Conservation (phyloP, 768 basidiomycete species). For the Tulasnella sp. region DNA sequence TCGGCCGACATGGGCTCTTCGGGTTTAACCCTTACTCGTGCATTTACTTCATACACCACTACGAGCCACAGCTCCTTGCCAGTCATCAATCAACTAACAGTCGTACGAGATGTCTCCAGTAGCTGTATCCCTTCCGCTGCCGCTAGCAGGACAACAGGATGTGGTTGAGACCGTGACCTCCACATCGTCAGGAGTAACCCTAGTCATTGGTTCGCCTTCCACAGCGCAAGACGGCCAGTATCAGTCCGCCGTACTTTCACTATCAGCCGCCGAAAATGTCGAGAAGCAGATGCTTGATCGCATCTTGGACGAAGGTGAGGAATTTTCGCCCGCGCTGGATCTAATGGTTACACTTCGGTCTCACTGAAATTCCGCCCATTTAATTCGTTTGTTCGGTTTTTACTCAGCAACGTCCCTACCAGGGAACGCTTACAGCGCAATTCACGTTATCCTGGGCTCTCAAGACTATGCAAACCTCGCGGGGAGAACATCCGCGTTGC, state of each 20-base stretch:
- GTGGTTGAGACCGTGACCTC: neutral
- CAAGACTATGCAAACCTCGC: conserved; percentile 50
- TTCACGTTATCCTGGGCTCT: conserved; percentile 55
- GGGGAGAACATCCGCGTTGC: conserved; percentile 43
- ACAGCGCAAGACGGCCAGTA: conserved; percentile 75
- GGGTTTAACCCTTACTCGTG: no score
- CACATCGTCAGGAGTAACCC: conserved; percentile 16
- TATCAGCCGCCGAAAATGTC: conserved; percentile 41
- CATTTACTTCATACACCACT: neutral
- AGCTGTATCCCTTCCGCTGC: neutral
- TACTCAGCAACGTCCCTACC: conserved; percentile 46
- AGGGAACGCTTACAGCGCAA: conserved; percentile 47
- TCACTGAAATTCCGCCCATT: no score
- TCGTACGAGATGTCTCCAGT: conserved; percentile 4
- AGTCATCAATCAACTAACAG: neutral
- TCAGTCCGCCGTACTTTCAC: conserved; percentile 52
- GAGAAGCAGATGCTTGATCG: conserved; percentile 79
- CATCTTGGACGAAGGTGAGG: conserved; percentile 66
- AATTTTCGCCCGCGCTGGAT: no score
- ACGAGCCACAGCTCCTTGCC: neutral
- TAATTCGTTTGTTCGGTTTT: neutral
- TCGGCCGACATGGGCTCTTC: no score
- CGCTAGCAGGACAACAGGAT: neutral
- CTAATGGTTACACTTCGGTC: no score
- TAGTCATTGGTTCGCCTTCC: conserved; percentile 67